phyloP scores from a whole-genome alignment of 805 yeast species.

The Myxozyma udenii region DNA sequence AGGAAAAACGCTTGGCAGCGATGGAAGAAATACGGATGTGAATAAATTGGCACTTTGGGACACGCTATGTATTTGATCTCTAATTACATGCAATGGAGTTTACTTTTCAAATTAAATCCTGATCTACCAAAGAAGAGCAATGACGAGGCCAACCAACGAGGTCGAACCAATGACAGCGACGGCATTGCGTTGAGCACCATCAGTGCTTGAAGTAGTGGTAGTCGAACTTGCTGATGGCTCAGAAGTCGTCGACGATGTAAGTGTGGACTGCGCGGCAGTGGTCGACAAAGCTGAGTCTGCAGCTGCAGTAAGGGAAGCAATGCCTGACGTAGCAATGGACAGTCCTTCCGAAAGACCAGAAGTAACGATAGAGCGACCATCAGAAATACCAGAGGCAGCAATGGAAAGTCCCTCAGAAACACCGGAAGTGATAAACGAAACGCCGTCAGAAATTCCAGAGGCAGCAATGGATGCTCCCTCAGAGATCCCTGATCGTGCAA shows the following conservation, averaged over 20 bases:
- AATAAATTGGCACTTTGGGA: background rate
- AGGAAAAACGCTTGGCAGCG: slow-evolving; percentile 30
- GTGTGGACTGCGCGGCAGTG: background rate
- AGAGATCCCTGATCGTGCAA: background rate
- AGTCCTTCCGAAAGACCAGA: background rate
- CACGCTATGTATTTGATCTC: background rate
- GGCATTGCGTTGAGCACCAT: background rate
- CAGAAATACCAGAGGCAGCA: background rate
- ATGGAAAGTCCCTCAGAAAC: background rate
- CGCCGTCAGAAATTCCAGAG: background rate
- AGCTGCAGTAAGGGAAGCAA: background rate
- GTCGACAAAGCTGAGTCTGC: background rate
- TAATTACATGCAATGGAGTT: background rate
- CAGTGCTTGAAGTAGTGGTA: slow-evolving; percentile 5
- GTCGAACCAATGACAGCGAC: slow-evolving; percentile 1
- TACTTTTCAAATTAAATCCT: background rate
- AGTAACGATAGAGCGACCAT: background rate
- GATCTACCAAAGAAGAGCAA: background rate
- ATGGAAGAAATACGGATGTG: slow-evolving; percentile 17
- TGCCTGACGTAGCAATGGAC: background rate
- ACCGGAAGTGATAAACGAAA: background rate
- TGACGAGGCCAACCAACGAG: slow-evolving; percentile 1
- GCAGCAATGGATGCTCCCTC: background rate
- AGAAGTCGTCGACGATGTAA: background rate
- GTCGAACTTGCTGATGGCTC: background rate